Percentiles rank a stretch among this genome's conserved stretches.
Conservation (phyloP, 148 eudicot species). For the Camellia japonica region DNA sequence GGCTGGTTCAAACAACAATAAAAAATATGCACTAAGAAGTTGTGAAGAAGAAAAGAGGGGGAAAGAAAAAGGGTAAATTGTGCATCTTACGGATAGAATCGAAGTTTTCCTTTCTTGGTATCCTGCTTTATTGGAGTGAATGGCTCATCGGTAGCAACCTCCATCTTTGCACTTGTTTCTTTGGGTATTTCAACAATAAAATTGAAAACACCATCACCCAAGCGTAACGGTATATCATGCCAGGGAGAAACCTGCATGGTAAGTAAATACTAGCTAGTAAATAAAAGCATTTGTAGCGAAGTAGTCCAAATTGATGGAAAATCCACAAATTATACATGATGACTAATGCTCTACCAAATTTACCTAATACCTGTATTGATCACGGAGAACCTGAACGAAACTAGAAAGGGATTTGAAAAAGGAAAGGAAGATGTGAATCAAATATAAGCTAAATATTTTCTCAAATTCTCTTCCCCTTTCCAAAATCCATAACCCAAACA, state of each 20-base stretch:
- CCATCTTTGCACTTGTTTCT: slow-evolving; percentile 97
- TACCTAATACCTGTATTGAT: background rate
- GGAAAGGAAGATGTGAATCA: too few species aligned
- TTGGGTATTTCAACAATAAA: slow-evolving; percentile 94
- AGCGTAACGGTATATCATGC: slow-evolving; percentile 86
- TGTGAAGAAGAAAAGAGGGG: background rate
- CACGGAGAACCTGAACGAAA: background rate
- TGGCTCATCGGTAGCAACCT: slow-evolving; percentile 94
- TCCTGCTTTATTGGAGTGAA: slow-evolving; percentile 93
- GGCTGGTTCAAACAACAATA: background rate
- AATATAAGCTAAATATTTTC: too few species aligned
- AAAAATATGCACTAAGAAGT: background rate
- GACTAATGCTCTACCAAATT: background rate
- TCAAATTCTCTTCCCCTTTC: too few species aligned
- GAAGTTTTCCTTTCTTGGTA: slow-evolving; percentile 93
- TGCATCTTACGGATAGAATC: slow-evolving; percentile 86
- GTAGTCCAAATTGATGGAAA: background rate
- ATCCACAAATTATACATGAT: background rate
- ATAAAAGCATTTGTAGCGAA: background rate
- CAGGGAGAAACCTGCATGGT: slow-evolving; percentile 84
- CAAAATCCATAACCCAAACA: too few species aligned
- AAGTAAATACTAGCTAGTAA: background rate
- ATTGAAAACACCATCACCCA: slow-evolving; percentile 87
- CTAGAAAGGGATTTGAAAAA: too few species aligned
- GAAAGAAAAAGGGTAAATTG: background rate